Evolutionary conservation across 2,329 filamentous ascomycete genomes (phyloP), one percentile per base, ranked within the genome.

Genomic region (Ophiostoma tasmaniense): DNA sequence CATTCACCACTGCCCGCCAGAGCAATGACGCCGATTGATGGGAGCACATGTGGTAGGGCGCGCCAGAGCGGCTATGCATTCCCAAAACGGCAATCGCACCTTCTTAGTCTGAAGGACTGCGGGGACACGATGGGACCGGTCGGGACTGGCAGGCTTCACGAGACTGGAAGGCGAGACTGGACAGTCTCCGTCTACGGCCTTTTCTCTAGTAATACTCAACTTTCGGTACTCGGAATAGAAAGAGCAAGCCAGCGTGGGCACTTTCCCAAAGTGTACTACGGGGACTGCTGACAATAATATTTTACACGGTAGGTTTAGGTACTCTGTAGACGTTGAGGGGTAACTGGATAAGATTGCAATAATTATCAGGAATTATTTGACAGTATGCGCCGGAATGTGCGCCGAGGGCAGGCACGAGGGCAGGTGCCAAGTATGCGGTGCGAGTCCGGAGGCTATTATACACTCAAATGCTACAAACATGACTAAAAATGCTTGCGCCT

Each of bases 41-140:
- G 30, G 61, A 37, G 30, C 35, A 59, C 33, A 66, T 64, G 33
- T 37, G 28, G 52, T 42, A 61, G 52, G 68, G 61, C 61, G 35
- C 10, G 59, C 30, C 61, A 37, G 61, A 64, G 33, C 70, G 71
- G 62, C 28, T 70, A 39, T 66, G 69, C 67, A 69, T 72, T 68
- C 71, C 69, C 42, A 69, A 71, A 70, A 22, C 35, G 67, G 70
- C 37, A 71, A 68, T 39, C 42, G 67, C 61, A 59, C 30, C 25
- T 42, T 45, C 35, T 33, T 39, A 37, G 64, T 66, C 30, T 35
- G 30, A 10, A 64, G 20, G 33, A 20, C 33, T 64, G 61, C 61
- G 61, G 61, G 61, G 61, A 20, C 59, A 62, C n/a, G 59, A 62
- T 62, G 59, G 59, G 30, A 61, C 59, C 17, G 30, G 59, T 45